These are phyloP conservation scores for Ganoderma meredithae DNA, from an alignment of 1,284 basidiomycete species.

Conservation along the genomic window DNA sequence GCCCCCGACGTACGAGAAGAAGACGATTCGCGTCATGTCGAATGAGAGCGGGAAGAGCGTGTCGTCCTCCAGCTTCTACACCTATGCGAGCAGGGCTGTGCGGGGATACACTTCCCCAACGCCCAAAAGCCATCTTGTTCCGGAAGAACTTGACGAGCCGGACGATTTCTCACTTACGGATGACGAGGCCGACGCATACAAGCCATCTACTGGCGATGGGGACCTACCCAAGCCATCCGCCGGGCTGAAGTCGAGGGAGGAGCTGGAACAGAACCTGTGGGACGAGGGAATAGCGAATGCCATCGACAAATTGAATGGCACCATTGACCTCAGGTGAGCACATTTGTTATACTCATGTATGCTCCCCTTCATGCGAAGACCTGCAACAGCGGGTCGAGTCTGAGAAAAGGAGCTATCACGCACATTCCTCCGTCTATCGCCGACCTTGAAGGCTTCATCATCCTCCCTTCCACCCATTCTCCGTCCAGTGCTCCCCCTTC, in stretches of 20 bases:
- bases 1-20: slow-evolving; percentile 35
- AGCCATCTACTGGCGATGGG: slow-evolving; percentile 10
- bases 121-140: not conserved
- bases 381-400: slow-evolving; percentile 4
- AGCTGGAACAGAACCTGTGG: slow-evolving; percentile 32
- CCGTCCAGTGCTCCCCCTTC: slow-evolving; percentile 25
- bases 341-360: slow-evolving; percentile 1
- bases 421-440: slow-evolving; percentile 50
- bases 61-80: slow-evolving; percentile 14
- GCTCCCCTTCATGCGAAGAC: not conserved
- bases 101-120: slow-evolving; percentile 20
- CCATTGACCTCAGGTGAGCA: slow-evolving; percentile 34
- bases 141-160: slow-evolving; percentile 2
- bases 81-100: not conserved
- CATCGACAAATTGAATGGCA: slow-evolving; percentile 33
- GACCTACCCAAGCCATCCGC: not conserved
- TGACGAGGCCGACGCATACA: slow-evolving; percentile 16
- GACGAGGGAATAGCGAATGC: slow-evolving; percentile 32
- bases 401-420: slow-evolving; percentile 42
- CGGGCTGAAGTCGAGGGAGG: slow-evolving; percentile 1
- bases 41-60: slow-evolving; percentile 22
- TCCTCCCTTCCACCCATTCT: slow-evolving; percentile 39
- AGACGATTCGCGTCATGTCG: slow-evolving; percentile 20
- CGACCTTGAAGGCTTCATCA: slow-evolving; percentile 50
- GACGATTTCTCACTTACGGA: slow-evolving; percentile 24